A percentile compares a stretch with the other conserved stretches of the same genome.
These are phyloP conservation scores for Leccinum fallax DNA, from an alignment of 1,284 basidiomycete species.

Conservation along the genomic window DNA sequence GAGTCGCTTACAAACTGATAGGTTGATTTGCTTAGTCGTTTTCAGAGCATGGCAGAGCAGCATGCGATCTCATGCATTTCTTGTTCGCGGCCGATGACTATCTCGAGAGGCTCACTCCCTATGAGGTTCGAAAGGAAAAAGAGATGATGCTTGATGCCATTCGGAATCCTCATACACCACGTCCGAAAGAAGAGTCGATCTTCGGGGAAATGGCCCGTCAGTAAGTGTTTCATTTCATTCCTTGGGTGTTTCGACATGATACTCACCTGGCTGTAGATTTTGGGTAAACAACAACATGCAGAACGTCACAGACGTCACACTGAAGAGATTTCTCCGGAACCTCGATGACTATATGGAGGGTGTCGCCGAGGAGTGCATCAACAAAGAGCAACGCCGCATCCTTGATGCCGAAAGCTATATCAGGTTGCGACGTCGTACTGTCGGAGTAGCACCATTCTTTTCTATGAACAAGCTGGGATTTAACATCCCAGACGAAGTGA, in stretches of 20 bases:
- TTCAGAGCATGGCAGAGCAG: neutral
- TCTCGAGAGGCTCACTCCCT: neutral
- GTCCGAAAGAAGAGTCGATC: neutral
- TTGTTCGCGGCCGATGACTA: neutral
- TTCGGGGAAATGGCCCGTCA: neutral
- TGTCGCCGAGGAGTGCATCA: neutral
- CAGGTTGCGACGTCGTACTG: neutral
- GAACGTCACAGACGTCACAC: neutral
- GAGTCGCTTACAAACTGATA: neutral
- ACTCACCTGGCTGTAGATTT: neutral
- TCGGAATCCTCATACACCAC: neutral
- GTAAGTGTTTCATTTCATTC: neutral
- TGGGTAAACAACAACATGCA: neutral
- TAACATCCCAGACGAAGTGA: neutral
- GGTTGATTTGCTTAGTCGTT: neutral
- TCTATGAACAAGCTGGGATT: neutral
- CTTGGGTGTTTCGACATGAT: neutral
- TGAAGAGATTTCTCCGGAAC: neutral
- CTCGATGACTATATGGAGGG: neutral
- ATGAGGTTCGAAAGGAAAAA: neutral
- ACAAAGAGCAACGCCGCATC: neutral
- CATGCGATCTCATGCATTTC: neutral
- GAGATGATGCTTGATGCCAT: neutral
- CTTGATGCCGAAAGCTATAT: neutral
- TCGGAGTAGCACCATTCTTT: neutral